phyloP scores from a whole-genome alignment of 805 yeast species.

The Schwanniomyces occidentalis region DNA sequence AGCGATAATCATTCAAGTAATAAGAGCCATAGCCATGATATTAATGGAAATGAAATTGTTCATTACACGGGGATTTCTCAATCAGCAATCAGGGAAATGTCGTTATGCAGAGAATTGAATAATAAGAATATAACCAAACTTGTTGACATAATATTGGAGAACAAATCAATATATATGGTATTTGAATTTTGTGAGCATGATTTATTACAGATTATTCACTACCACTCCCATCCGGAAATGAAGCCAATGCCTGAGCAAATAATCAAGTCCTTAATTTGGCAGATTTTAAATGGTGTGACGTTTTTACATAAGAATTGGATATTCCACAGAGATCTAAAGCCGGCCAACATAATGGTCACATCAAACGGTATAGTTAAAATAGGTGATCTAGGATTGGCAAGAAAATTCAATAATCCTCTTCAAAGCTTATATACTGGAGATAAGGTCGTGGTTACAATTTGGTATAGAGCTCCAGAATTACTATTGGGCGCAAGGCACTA shows the following conservation, averaged over 20 bases:
- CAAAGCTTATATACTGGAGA: conserved; percentile 90
- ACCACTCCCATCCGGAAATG: conserved; percentile 86
- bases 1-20: conserved; percentile 58
- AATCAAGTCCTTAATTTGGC: conserved; percentile 86
- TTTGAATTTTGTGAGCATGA: conserved; percentile 97
- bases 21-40: conserved; percentile 35
- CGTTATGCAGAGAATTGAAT: conserved; percentile 82
- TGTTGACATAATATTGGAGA: conserved; percentile 82
- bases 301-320: conserved; percentile 96
- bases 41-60: conserved; percentile 78
- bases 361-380: conserved; percentile 88
- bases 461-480: conserved; percentile 95
- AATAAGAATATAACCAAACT: conserved; percentile 79
- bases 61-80: conserved; percentile 96
- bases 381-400: conserved; percentile 91
- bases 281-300: conserved; percentile 86
- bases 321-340: conserved; percentile 91
- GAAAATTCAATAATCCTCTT: conserved; percentile 82
- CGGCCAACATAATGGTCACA: conserved; percentile 97
- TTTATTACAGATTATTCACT: conserved; percentile 88
- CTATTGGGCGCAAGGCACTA: conserved; percentile 90
- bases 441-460: conserved; percentile 93
- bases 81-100: conserved; percentile 95
- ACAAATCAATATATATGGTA: conserved; percentile 89
- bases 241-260: conserved; percentile 76